Evolutionary conservation across 192 early-diverging fungal genomes (phyloP).

Genomic region (Pecoramyces ruminantium): DNA sequence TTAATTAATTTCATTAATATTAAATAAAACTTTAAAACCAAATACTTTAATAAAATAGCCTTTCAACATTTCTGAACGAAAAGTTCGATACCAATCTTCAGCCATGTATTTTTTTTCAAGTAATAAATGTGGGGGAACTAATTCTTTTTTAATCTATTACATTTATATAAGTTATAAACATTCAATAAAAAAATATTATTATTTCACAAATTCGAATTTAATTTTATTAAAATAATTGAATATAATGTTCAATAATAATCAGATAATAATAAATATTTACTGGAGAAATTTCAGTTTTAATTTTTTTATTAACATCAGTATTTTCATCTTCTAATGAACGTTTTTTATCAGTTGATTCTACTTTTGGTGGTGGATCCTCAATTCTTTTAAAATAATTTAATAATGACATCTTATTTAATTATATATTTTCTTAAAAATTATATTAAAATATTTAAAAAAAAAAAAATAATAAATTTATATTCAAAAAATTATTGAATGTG

Average conservation of each 20-base stretch:
- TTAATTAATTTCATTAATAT: no score
- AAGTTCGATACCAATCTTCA: constrained; percentile 47
- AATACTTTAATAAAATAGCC: constrained; percentile 35
- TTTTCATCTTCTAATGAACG: background rate
- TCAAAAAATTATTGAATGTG: no score
- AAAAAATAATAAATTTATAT: no score
- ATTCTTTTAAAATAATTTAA: background rate
- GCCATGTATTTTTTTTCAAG: constrained; percentile 58
- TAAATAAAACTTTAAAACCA: no score
- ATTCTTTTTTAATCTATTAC: background rate
- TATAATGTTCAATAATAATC: no score
- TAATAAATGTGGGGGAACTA: constrained; percentile 1
- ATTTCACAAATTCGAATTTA: no score
- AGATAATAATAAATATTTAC: background rate
- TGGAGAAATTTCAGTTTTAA: background rate
- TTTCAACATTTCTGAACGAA: constrained; percentile 40
- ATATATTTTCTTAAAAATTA: no score
- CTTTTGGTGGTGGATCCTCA: background rate
- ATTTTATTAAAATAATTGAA: no score
- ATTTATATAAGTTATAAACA: no score
- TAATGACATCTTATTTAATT: background rate
- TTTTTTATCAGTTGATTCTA: background rate
- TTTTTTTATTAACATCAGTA: background rate
- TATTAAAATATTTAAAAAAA: no score
- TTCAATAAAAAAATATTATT: no score